These are phyloP conservation scores for Saccharomyces hybrid DNA, from an alignment of 1,139 yeast species.

Conservation along the genomic window DNA sequence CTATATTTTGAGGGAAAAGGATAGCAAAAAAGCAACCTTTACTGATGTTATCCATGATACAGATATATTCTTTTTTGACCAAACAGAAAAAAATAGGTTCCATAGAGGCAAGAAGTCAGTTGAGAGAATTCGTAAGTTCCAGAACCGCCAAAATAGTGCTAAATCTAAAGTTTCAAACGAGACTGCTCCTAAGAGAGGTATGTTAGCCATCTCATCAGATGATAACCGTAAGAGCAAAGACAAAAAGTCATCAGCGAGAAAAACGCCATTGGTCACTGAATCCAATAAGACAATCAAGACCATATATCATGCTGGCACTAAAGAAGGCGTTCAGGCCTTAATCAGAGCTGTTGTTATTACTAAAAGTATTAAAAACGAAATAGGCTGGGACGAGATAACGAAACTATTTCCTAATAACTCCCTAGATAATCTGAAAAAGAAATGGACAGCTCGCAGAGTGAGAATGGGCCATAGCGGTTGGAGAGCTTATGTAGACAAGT, in stretches of 20 bases:
- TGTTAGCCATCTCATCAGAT: not conserved
- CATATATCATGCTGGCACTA: slow-evolving; percentile 18
- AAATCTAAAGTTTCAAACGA: not conserved
- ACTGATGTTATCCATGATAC: slow-evolving; percentile 27
- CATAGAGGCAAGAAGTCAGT: slow-evolving; percentile 27
- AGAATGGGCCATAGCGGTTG: slow-evolving; percentile 31
- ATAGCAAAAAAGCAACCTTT: slow-evolving; percentile 20
- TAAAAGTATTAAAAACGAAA: slow-evolving; percentile 30
- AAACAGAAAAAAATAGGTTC: slow-evolving; percentile 26
- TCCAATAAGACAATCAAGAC: not conserved
- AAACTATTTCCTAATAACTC: slow-evolving; percentile 29
- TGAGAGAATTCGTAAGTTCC: slow-evolving; percentile 28
- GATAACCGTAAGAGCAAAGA: not conserved
- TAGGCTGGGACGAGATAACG: slow-evolving; percentile 28
- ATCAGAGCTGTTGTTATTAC: slow-evolving; percentile 29
- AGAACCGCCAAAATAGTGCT: slow-evolving; percentile 11
- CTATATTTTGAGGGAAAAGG: slow-evolving; percentile 22
- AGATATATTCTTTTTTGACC: slow-evolving; percentile 31
- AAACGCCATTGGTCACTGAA: not conserved
- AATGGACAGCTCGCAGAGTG: slow-evolving; percentile 28
- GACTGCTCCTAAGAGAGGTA: slow-evolving; percentile 2
- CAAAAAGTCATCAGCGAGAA: not conserved
- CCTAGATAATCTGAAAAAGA: slow-evolving; percentile 27
- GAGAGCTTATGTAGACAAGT: slow-evolving; percentile 28
- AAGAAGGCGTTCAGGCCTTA: slow-evolving; percentile 24